Evolutionary conservation across 495 filamentous ascomycete genomes (phyloP).

Genomic region (Aspergillus conjunctus): DNA sequence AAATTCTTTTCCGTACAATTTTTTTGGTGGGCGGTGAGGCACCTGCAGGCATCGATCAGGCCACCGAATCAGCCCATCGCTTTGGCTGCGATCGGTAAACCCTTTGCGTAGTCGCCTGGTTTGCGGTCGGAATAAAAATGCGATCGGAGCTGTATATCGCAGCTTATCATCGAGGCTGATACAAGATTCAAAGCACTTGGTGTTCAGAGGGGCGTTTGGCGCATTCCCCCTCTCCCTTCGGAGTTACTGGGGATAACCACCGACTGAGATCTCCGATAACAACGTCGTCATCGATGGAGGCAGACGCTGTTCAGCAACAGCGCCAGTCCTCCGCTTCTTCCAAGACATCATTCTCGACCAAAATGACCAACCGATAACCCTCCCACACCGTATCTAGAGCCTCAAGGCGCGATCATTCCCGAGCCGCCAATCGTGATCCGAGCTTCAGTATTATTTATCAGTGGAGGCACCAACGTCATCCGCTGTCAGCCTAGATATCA

Average conservation of each 20-base stretch:
- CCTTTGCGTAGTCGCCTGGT: background rate
- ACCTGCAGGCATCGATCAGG: slow-evolving; percentile 22
- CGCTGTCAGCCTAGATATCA: slow-evolving; percentile 8
- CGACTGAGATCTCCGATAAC: too few species aligned
- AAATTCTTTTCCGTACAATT: slow-evolving; percentile 13
- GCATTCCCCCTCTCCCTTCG: too few species aligned
- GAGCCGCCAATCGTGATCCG: background rate
- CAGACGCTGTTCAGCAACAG: too few species aligned
- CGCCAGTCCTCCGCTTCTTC: too few species aligned
- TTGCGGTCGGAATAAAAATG: background rate
- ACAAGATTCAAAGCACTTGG: too few species aligned
- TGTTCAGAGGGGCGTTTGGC: too few species aligned
- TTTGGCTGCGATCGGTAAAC: background rate
- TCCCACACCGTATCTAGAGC: background rate
- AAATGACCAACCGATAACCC: background rate
- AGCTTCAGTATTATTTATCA: background rate
- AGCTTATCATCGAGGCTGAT: too few species aligned
- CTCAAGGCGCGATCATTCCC: background rate
- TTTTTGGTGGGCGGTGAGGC: slow-evolving; percentile 26
- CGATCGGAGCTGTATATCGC: too few species aligned
- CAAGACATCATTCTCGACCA: background rate
- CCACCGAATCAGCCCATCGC: slow-evolving; percentile 26
- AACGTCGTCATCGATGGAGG: too few species aligned
- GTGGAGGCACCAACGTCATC: slow-evolving; percentile 15
- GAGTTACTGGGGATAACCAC: too few species aligned